Evolutionary conservation across 2,329 filamentous ascomycete genomes (phyloP).

Genomic region (Penicillium sp.): DNA sequence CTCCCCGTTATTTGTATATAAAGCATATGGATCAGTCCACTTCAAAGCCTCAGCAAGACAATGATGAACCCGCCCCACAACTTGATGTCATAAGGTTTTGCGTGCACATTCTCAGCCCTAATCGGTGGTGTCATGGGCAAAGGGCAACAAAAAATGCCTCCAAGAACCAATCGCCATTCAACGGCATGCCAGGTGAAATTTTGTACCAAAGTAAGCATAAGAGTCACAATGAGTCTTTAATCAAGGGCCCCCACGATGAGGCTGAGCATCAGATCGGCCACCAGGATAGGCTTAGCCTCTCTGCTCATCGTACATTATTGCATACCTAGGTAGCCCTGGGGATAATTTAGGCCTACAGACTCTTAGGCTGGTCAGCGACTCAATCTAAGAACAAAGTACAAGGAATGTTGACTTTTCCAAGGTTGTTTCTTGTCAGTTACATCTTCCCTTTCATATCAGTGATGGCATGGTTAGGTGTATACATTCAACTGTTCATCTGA

Average conservation of each 20-base stretch:
- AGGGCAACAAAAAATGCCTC: too few relatives aligned
- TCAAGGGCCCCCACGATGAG: neutral
- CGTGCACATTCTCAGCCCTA: constrained; percentile 2
- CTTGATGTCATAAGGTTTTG: constrained; percentile 8
- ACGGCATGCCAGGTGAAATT: fast-evolving
- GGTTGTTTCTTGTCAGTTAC: neutral
- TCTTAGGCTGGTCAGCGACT: neutral
- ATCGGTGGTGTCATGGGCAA: neutral
- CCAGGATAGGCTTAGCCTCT: constrained; percentile 6
- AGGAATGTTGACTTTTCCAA: neutral
- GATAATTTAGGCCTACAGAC: neutral
- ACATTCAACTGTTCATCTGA: neutral
- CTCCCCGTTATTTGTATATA: neutral
- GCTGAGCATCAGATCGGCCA: constrained; percentile 4
- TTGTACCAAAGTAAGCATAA: neutral
- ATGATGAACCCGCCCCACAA: constrained; percentile 6
- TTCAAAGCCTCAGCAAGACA: neutral
- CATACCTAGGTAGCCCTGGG: neutral
- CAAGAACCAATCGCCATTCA: neutral
- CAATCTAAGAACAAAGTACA: neutral
- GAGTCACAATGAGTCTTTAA: constrained; percentile 1
- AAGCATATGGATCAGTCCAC: neutral
- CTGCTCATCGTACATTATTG: too few relatives aligned
- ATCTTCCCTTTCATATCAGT: neutral
- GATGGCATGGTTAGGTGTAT: neutral